Percentiles rank a stretch among this genome's conserved stretches.
Conservation (phyloP, 2,329 filamentous ascomycete genomes). For the Rhinocladiella mackenziei region DNA sequence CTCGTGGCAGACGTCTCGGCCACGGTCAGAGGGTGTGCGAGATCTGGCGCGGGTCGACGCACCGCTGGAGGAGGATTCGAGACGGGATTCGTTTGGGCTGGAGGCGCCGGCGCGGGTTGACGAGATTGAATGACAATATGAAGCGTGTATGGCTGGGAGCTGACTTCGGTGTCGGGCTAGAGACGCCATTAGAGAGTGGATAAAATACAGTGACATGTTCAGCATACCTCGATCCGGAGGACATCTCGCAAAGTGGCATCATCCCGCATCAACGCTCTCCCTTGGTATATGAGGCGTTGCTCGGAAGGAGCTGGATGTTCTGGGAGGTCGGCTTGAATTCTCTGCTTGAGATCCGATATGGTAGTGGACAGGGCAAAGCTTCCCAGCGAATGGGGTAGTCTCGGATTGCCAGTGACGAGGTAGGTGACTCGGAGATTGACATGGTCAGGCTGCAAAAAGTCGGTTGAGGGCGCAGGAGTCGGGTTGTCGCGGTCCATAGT, state of each 20-base stretch:
- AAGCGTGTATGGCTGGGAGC: slow-evolving; percentile 24
- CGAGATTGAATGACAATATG: slow-evolving; percentile 26
- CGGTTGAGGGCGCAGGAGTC: background rate
- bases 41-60: slow-evolving; percentile 1
- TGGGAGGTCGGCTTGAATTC: slow-evolving; percentile 49
- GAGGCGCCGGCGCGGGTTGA: slow-evolving; percentile 3
- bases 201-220: background rate
- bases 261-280: slow-evolving; percentile 50
- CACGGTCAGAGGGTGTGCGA: slow-evolving; percentile 5
- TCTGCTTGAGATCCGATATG: slow-evolving; percentile 50
- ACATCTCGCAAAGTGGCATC: slow-evolving; percentile 47
- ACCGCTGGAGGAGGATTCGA: background rate
- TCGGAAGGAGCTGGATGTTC: slow-evolving; percentile 42
- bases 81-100: background rate
- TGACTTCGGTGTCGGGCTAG: slow-evolving; percentile 10
- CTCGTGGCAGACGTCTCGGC: slow-evolving; percentile 9
- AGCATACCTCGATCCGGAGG: slow-evolving; percentile 49
- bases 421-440: slow-evolving; percentile 26
- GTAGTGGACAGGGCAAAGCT: slow-evolving; percentile 41
- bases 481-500: slow-evolving; percentile 1
- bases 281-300: slow-evolving; percentile 58
- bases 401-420: slow-evolving; percentile 26
- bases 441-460: slow-evolving; percentile 17
- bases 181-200: background rate
- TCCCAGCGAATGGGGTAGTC: slow-evolving; percentile 30